Evolutionary conservation across 768 basidiomycete genomes (phyloP), one percentile per base, ranked within the genome.

Genomic region (Hydnomerulius pinastri): DNA sequence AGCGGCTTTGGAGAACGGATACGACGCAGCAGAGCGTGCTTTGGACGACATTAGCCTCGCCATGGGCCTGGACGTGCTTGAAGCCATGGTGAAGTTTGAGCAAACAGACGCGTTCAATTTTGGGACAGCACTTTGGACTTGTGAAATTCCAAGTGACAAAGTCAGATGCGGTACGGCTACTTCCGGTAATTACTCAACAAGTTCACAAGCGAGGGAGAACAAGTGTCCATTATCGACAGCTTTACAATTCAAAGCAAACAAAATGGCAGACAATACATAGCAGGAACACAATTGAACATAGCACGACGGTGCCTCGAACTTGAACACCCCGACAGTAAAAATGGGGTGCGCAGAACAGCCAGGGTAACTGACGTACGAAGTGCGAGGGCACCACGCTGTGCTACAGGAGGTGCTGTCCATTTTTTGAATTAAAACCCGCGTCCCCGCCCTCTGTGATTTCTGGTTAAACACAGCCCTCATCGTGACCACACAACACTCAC

Each of bases 1-100:
- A 27, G 81, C 88, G 10, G 75, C 76, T 62, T 80, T 86, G 24
- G 90, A 88, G 71, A 89, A 93, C 20, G 88, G 85, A 62, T 92
- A 92, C 15, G n/a, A n/a, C n/a, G 46, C 36, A 9, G 50, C 35
- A 10, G 55, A 30, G 6, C 39, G 32, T 21, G 60, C 46, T 6
- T 35, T 48, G 12, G 60, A 65, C 15, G 68, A 71, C 43, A 70
- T 42, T 8, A 56, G 24, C 42, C 70, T 64, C 17, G 50, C 39
- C 18, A 61, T 15, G 2, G 57, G 20, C 35, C 40, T 56, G 48
- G 41, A 59, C 21, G 36, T 9, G 32, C 53, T 45, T 5, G 44
- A 36, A 25, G 43, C 27, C 59, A 58, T 65, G 50, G 30, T 18
- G 25, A 25, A 33, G 27, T 24, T 10, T 13, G 20, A n/a, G 11